These are phyloP conservation scores for Trametopsis cervina DNA, from an alignment of 768 basidiomycete genomes.

Conservation along the genomic window DNA sequence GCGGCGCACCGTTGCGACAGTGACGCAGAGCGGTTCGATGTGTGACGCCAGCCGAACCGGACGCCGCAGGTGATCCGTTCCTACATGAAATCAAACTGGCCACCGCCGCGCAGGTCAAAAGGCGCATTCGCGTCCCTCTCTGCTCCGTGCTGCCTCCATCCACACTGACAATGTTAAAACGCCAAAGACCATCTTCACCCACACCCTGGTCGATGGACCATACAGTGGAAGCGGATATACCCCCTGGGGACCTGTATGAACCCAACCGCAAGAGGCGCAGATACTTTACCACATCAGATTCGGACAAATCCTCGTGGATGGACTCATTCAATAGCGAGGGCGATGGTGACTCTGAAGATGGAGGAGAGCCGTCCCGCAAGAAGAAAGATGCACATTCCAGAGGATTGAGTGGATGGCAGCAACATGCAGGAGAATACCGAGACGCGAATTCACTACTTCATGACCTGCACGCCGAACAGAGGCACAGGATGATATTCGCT, in stretches of 20 bases:
- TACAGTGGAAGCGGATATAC: not conserved
- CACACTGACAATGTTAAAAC: slow-evolving; percentile 40
- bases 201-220: slow-evolving; percentile 15
- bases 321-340: slow-evolving; percentile 11
- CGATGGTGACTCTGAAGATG: slow-evolving; percentile 17
- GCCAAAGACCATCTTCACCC: slow-evolving; percentile 43
- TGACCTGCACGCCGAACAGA: slow-evolving; percentile 61
- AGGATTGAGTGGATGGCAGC: slow-evolving; percentile 11
- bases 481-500: slow-evolving; percentile 48
- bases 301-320: not conserved
- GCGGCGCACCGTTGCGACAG: not conserved
- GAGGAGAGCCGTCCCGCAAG: not conserved
- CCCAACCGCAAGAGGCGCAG: slow-evolving; percentile 11
- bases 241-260: slow-evolving; percentile 8
- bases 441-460: slow-evolving; percentile 59
- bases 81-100: not conserved
- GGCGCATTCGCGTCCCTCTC: not conserved
- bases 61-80: not conserved
- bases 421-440: slow-evolving; percentile 40
- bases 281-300: slow-evolving; percentile 9
- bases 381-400: not conserved
- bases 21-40: not conserved
- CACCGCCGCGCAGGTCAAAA: not conserved
- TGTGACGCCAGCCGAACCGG: not conserved
- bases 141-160: not conserved